Base-by-base conservation (phyloP, 306 rosid species). In the Cicer chorassanicum region DNA sequence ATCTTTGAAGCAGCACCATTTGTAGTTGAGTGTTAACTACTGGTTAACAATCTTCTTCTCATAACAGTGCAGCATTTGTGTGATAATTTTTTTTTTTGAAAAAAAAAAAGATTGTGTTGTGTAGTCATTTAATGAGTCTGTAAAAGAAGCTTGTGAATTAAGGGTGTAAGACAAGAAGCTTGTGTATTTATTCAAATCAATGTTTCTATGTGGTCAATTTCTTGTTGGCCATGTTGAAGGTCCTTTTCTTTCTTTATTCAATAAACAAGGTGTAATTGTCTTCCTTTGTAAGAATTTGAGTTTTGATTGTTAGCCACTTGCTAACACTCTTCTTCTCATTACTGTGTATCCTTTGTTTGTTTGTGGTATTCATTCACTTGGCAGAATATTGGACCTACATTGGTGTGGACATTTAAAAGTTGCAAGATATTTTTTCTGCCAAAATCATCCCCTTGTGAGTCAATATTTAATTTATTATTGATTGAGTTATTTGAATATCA, bases 251-350 rank as follows among this genome's bases (percentile, higher is more conserved):
- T 50, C 38, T 13, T 7, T 8, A 42, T 51, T 75, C 51, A 79
- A 56, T 66, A 73, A 79, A 73, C 21, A 64, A 63, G 74, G 74
- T 14, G 41, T 65, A 16, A 53, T 79, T 61, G 67, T 11, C 24
- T 42, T 71, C 15, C 15, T 49, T 34, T 71, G 34, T 49, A 11
- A 24, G 19, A 13, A 72, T 42, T 21, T 39, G 71, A 50, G 54
- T 70, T 73, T 73, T 56, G 57, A 77, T 43, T 78, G 93, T 88
- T 90, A 87, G 89, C 86, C 76, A 5, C 87, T 88, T 29, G 96
- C 87, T 92, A 76, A 84, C 90, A 83, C 56, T 77, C 48, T 10
- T 56, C 46, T 50, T 46, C 73, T 51, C 51, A 51, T 6, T 51
- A 62, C 39, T 39, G 9, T 66, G 21, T 73, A 67, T 63, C 36